Conservation (phyloP, 345 rosid genomes). For the Punica granatum region DNA sequence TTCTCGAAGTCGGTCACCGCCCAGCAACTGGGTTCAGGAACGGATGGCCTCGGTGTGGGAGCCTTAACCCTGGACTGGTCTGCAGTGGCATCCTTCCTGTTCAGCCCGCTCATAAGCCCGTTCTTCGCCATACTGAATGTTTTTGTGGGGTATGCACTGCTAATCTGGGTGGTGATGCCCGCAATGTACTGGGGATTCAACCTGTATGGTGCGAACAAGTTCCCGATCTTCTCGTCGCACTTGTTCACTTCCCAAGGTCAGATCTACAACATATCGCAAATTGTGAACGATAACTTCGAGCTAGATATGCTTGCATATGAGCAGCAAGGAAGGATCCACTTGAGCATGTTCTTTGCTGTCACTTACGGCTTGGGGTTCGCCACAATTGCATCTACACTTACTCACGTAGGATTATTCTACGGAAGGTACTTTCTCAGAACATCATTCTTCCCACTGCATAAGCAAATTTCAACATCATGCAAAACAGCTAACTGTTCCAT, state of each 20-base stretch:
- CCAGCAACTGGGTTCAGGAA: conserved; percentile 17
- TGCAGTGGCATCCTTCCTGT: conserved; percentile 13
- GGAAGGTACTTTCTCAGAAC: conserved; percentile 9
- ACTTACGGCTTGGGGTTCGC: conserved; percentile 20
- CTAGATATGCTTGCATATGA: conserved; percentile 8
- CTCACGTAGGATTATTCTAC: conserved; percentile 17
- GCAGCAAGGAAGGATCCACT: conserved; percentile 14
- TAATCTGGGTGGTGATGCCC: conserved; percentile 8
- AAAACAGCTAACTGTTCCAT: neutral
- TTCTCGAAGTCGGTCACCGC: conserved; percentile 18
- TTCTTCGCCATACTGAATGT: conserved; percentile 16
- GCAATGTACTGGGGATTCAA: conserved; percentile 13
- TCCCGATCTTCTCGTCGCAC: conserved; percentile 17
- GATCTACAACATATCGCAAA: conserved; percentile 10
- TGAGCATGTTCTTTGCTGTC: conserved; percentile 17
- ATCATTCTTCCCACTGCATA: neutral
- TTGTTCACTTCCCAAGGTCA: conserved; percentile 14
- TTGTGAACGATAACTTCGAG: conserved; percentile 13
- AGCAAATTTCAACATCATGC: neutral
- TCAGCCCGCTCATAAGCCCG: conserved; percentile 15
- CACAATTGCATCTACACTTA: conserved; percentile 14
- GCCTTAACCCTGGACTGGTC: conserved; percentile 14
- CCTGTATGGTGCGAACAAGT: conserved; percentile 4
- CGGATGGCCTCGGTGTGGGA: conserved; percentile 16
- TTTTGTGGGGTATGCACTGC: conserved; percentile 7